A percentile compares a stretch with the other conserved stretches of the same genome.
These are phyloP conservation scores for Trypethelium eluteriae DNA, from an alignment of 495 filamentous ascomycete genomes.

Conservation along the genomic window DNA sequence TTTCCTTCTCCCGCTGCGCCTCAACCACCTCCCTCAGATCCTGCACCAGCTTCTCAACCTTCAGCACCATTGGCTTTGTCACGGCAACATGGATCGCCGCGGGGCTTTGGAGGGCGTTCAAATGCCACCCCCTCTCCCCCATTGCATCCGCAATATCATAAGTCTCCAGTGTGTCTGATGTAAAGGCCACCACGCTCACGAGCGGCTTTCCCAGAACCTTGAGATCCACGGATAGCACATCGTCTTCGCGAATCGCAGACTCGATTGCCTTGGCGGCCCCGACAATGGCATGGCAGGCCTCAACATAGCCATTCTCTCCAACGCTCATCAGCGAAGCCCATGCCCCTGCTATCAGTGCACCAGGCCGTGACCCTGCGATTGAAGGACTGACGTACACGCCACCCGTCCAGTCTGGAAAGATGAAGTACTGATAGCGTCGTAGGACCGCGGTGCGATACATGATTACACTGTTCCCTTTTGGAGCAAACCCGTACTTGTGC, in stretches of 20 bases:
- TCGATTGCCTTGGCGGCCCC: conserved; percentile 80
- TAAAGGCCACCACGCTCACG: conserved; percentile 85
- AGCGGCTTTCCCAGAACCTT: conserved; percentile 76
- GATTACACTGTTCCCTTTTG: conserved; percentile 87
- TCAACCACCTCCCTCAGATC: conserved; percentile 76
- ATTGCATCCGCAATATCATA: conserved; percentile 49
- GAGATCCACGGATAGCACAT: conserved; percentile 60
- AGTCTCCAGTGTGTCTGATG: conserved; percentile 55
- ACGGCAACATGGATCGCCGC: conserved; percentile 96
- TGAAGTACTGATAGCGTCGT: conserved; percentile 87
- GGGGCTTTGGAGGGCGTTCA: conserved; percentile 87
- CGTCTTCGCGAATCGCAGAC: conserved; percentile 57
- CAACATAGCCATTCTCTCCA: conserved; percentile 83
- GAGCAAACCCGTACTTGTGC: conserved; percentile 98
- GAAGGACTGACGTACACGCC: conserved; percentile 91
- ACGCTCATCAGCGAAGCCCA: conserved; percentile 85
- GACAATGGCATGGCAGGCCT: conserved; percentile 77
- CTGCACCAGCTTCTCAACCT: conserved; percentile 65
- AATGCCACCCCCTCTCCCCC: conserved; percentile 78
- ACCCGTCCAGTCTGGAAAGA: conserved; percentile 89
- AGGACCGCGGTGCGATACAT: conserved; percentile 77
- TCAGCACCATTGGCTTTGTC: conserved; percentile 73
- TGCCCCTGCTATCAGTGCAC: conserved; percentile 86
- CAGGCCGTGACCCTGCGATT: conserved; percentile 84
- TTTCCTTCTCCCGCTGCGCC: conserved; percentile 60